A percentile compares a stretch with the other conserved stretches of the same genome.
Evolutionary conservation across 805 yeast genomes (phyloP).

Genomic region (Kodamaea nitidulidarum): DNA sequence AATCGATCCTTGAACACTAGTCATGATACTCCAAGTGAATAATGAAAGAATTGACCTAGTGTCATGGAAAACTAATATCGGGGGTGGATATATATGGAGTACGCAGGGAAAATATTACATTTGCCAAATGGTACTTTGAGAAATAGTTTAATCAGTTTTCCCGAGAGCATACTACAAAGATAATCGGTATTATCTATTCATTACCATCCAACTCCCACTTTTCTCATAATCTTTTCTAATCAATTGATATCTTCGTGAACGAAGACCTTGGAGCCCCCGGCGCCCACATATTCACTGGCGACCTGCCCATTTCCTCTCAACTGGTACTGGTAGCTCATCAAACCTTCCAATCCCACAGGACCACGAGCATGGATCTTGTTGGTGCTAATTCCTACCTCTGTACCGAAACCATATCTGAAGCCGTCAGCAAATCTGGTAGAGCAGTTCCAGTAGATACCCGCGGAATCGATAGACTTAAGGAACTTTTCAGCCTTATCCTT

Average conservation of each 20-base stretch:
- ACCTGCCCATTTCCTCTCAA: constrained; percentile 90
- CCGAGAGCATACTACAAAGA: too few relatives aligned
- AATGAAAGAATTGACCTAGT: too few relatives aligned
- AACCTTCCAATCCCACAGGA: constrained; percentile 96
- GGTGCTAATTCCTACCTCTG: constrained; percentile 97
- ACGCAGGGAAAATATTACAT: too few relatives aligned
- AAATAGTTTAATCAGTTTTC: too few relatives aligned
- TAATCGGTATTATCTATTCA: not conserved
- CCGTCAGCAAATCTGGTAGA: constrained; percentile 98
- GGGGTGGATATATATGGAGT: too few relatives aligned
- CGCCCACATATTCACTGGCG: constrained; percentile 88
- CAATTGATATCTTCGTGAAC: constrained; percentile 57
- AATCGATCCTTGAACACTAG: too few relatives aligned
- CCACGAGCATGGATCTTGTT: constrained; percentile 98
- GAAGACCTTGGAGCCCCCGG: constrained; percentile 80
- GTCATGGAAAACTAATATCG: too few relatives aligned
- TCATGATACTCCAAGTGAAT: too few relatives aligned
- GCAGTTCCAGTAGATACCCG: constrained; percentile 98
- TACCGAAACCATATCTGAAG: constrained; percentile 95
- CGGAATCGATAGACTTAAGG: constrained; percentile 82
- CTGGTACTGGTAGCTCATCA: constrained; percentile 93
- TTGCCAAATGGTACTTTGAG: too few relatives aligned
- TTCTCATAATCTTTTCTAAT: not conserved
- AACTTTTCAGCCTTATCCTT: constrained; percentile 69
- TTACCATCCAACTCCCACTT: not conserved